Base-by-base conservation (phyloP, 371 early-diverging fungal genomes). In the Mucor saturninus region DNA sequence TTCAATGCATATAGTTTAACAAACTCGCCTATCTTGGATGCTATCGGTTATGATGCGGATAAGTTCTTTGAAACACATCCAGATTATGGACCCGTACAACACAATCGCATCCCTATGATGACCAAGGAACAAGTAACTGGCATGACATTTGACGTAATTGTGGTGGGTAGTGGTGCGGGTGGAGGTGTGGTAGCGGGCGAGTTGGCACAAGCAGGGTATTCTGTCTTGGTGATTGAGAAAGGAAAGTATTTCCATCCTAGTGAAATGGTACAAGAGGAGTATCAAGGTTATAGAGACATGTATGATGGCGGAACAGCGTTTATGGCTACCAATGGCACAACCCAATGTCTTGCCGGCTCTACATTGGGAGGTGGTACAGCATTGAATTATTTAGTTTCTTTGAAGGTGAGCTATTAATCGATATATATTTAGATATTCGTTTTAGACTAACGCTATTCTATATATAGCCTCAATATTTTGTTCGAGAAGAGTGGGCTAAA, bases 401-500 rank as follows among this genome's bases (percentile, higher is more conserved):
- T 91, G 2, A 77, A 82, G 75, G 86, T 84, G 79, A 1, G n/a
- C 2, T 30, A 21, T 31, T 51, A 46, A 13, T 26, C 21, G 21
- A 21, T 21, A 21, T 21, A 21, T 21, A 21, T 21, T 21, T 31
- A 48, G 37, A 48, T 11, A 38, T 15, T 32, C 7, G 15, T 39
- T 13, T 32, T 6, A 11, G 15, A 4, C 50, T 13, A 13, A 11
- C 10, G 30, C 21, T 21, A 21, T 21, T 21, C 21, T 10, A 9
- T 5, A n/a, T 51, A 15, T 64, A 84, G 74, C 80, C 79, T 4
- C 90, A 87, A 50, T 68, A 86, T 59, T 80, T 69, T 63, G 79
- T 88, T 38, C 86, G 91, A n/a, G 81, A 86, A 67, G 91, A 92
- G 65, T 92, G 93, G 93, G 83, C 87, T 5, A 78, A 77, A 21